Base-by-base conservation (phyloP, 2,329 filamentous ascomycete species). In the Arthroderma sp. region DNA sequence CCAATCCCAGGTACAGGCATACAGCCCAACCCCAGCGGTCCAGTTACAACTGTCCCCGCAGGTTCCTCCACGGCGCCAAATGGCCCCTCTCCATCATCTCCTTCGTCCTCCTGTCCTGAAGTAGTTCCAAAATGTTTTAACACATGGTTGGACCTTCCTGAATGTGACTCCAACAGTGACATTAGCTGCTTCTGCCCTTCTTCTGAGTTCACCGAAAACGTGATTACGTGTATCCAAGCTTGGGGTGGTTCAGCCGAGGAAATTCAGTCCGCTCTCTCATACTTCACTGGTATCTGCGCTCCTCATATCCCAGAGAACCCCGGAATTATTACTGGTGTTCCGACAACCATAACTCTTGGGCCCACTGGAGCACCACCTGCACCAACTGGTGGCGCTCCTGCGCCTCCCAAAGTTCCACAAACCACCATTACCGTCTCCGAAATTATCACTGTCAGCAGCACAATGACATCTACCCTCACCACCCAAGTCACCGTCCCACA, bases 271-370 rank as follows among this genome's bases (percentile, higher is more conserved):
- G 85, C 86, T 49, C 74, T 91, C 48, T 75, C 76, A 56, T 94
- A 85, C 77, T 82, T 95, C 72, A 82, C 88, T 65, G 88, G 88
- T 62, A 85, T 96, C 67, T 96, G 89, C 70, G 86, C 83, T 47
- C 68, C 74, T 43, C 81, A 82, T 65, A 74, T 86, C 32, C 70
- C 74, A 10, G 56, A 75, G 60, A 94, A 95, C 75, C 86, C 88
- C n/a, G 84, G 74, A 51, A 84, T 96, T 57, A 77, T 86, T 58
- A 93, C 83, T 41, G 79, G 76, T 51, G 78, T 86, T 54, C 78
- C 83, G 27, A 71, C 72, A 34, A 73, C 72, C 45, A 74, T 81
- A 64, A 70, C 67, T 5, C 62, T 73, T n/a, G 59, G 60, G 29
- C 38, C 44, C 31, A 29, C 39, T 4, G 62, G 65, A 40, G 63